These are phyloP conservation scores for Sarcomyxa edulis DNA, from an alignment of 768 basidiomycete species.

Conservation along the genomic window DNA sequence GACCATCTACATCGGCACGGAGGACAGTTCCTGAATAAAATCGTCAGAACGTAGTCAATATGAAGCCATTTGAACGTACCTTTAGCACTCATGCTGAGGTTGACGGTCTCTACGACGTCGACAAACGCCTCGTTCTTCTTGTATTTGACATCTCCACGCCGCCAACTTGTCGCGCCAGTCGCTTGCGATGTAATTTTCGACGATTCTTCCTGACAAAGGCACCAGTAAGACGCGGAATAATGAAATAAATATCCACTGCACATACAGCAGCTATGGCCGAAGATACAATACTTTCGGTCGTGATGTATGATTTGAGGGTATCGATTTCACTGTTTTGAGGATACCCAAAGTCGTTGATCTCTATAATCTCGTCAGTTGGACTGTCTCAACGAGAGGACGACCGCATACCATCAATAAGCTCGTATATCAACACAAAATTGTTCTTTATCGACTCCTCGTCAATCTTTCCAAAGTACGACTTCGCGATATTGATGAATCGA, in stretches of 20 bases:
- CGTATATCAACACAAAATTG: constrained; percentile 98
- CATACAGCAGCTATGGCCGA: constrained; percentile 79
- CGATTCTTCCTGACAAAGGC: constrained; percentile 76
- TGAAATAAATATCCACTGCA: neutral
- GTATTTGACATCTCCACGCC: constrained; percentile 93
- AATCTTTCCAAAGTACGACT: constrained; percentile 96
- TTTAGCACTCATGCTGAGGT: constrained; percentile 95
- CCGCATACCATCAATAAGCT: constrained; percentile 86
- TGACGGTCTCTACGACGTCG: constrained; percentile 97
- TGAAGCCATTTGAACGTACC: constrained; percentile 38
- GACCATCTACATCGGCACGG: constrained; percentile 96
- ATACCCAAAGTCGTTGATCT: constrained; percentile 98
- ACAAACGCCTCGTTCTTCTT: constrained; percentile 99
- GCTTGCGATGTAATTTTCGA: constrained; percentile 97
- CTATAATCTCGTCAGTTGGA: constrained; percentile 24
- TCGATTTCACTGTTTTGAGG: constrained; percentile 99
- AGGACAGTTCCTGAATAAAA: constrained; percentile 65
- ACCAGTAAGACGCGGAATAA: constrained; percentile 4
- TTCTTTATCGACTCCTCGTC: constrained; percentile 99
- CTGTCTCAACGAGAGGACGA: neutral
- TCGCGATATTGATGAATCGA: constrained; percentile 90
- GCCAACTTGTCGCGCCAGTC: constrained; percentile 95
- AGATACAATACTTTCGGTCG: constrained; percentile 92
- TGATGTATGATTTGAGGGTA: constrained; percentile 96
- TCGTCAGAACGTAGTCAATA: constrained; percentile 3